Evolutionary conservation across 2,329 filamentous ascomycete species (phyloP).

Genomic region (Aspergillus costaricaensis): DNA sequence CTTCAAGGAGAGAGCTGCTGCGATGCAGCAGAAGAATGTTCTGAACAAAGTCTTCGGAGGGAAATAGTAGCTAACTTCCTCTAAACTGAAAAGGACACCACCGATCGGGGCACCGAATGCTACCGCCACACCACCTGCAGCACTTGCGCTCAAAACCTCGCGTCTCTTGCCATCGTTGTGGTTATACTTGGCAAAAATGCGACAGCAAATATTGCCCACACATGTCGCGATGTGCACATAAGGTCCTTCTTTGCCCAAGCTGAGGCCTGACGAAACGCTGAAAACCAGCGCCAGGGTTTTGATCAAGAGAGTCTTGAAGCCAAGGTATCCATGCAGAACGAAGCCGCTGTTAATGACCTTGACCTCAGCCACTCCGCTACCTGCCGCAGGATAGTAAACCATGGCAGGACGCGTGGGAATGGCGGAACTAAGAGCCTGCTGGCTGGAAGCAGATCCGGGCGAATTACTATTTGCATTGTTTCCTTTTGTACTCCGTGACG

Average conservation of each 20-base stretch:
- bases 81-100: slow-evolving; percentile 87
- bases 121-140: slow-evolving; percentile 87
- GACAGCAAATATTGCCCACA: slow-evolving; percentile 91
- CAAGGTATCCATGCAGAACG: slow-evolving; percentile 92
- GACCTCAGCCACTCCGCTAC: slow-evolving; percentile 94
- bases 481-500: slow-evolving; percentile 48
- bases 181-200: slow-evolving; percentile 92
- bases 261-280: slow-evolving; percentile 88
- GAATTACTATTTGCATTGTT: slow-evolving; percentile 47
- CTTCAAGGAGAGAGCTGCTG: slow-evolving; percentile 83
- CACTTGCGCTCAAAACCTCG: slow-evolving; percentile 89
- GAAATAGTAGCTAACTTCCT: slow-evolving; percentile 96
- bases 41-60: slow-evolving; percentile 95
- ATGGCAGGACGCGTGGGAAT: slow-evolving; percentile 62
- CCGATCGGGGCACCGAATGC: slow-evolving; percentile 90
- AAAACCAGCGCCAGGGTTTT: slow-evolving; percentile 83
- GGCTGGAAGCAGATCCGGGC: slow-evolving; percentile 44
- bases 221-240: slow-evolving; percentile 98
- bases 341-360: slow-evolving; percentile 98
- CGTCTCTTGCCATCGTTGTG: slow-evolving; percentile 90
- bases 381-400: slow-evolving; percentile 93
- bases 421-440: slow-evolving; percentile 37
- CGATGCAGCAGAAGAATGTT: slow-evolving; percentile 97
- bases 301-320: slow-evolving; percentile 79
- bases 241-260: slow-evolving; percentile 90